Evolutionary conservation across 345 rosid genomes (phyloP).

Genomic region (Lepidium didymum): DNA sequence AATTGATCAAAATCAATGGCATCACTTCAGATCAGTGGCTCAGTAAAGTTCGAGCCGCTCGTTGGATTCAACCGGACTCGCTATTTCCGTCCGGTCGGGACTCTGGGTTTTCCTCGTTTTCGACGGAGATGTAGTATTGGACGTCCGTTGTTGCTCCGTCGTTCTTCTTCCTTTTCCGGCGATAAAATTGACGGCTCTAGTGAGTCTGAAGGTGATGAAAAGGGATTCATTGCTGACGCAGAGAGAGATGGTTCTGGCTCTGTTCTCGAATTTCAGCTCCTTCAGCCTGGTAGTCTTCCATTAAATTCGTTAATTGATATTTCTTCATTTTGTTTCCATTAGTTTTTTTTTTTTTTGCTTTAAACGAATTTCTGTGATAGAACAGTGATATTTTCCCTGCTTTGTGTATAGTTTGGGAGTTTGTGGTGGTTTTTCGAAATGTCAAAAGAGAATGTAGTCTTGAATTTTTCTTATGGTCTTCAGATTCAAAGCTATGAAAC

Average conservation of each 20-base stretch:
- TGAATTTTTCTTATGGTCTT: neutral
- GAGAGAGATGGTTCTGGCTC: slow-evolving; percentile 63
- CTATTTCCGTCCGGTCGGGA: slow-evolving; percentile 3
- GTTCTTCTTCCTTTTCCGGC: slow-evolving; percentile 17
- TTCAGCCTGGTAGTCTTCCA: slow-evolving; percentile 39
- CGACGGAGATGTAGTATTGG: slow-evolving; percentile 17
- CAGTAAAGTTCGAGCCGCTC: slow-evolving; percentile 12
- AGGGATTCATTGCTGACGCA: slow-evolving; percentile 36
- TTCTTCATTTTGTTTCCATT: neutral
- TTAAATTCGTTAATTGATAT: neutral
- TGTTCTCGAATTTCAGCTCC: slow-evolving; percentile 54
- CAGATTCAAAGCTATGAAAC: neutral
- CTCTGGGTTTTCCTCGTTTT: slow-evolving; percentile 26
- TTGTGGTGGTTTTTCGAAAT: neutral
- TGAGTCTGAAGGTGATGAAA: slow-evolving; percentile 21
- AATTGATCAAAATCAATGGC: slow-evolving; percentile 34
- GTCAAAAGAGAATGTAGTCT: neutral
- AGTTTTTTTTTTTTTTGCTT: neutral
- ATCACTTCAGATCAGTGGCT: slow-evolving; percentile 30
- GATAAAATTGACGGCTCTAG: slow-evolving; percentile 7
- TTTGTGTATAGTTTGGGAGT: neutral
- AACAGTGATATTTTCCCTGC: neutral
- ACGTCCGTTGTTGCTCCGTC: slow-evolving; percentile 21
- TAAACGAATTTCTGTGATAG: too few relatives aligned
- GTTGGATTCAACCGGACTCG: neutral